A percentile compares a stretch with the other conserved stretches of the same genome.
Evolutionary conservation across 805 yeast species (phyloP).

Genomic region (Lipomyces chichibuensis): DNA sequence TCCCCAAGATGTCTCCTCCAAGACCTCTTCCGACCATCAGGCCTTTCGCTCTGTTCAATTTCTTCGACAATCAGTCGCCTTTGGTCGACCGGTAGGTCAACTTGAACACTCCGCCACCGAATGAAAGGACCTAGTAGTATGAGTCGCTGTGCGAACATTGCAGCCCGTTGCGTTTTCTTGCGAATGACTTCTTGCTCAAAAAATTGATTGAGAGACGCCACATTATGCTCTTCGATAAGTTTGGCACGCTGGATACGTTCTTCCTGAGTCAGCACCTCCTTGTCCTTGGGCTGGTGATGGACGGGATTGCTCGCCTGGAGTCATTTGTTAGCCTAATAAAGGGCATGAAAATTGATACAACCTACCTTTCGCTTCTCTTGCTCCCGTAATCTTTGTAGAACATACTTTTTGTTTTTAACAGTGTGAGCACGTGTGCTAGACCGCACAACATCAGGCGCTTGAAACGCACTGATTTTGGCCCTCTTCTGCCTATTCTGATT

Average conservation of each 20-base stretch:
- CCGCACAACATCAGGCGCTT: constrained; percentile 13
- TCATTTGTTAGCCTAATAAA: neutral
- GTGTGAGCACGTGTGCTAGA: constrained; percentile 67
- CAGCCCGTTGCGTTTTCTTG: constrained; percentile 73
- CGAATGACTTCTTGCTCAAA: constrained; percentile 83
- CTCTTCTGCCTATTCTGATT: neutral
- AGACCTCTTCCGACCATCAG: neutral
- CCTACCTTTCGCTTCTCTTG: constrained; percentile 60
- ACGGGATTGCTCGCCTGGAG: constrained; percentile 13
- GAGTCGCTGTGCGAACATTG: constrained; percentile 65
- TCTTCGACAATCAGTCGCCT: constrained; percentile 25
- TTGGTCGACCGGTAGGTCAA: constrained; percentile 50
- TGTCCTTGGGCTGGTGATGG: constrained; percentile 4
- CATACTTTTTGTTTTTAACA: constrained; percentile 72
- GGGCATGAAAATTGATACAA: neutral
- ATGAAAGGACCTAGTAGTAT: constrained; percentile 60
- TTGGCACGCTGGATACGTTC: constrained; percentile 80
- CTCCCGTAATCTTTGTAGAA: constrained; percentile 68
- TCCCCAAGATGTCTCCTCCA: neutral
- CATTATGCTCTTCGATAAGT: constrained; percentile 79
- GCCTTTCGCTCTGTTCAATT: constrained; percentile 22
- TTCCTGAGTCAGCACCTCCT: constrained; percentile 58
- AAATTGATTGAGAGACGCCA: constrained; percentile 71
- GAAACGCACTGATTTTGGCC: neutral
- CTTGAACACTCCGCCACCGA: constrained; percentile 54